Evolutionary conservation across 768 basidiomycete genomes (phyloP).

Genomic region (Kwoniella heveanensis): DNA sequence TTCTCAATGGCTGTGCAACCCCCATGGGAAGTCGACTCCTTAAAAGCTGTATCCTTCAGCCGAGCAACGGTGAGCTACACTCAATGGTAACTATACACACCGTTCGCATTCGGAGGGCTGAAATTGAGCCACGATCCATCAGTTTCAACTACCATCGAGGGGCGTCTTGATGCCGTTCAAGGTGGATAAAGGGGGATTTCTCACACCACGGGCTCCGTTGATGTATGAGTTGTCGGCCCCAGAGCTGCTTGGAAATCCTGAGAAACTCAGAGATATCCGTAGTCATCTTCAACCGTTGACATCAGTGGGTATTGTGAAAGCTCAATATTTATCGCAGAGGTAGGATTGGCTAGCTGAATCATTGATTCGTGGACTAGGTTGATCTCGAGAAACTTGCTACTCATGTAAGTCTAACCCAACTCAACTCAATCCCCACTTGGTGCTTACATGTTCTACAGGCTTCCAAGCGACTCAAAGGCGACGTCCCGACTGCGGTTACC

Average conservation of each 20-base stretch:
- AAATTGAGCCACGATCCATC: too few species aligned
- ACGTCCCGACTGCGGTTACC: not conserved
- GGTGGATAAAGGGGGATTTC: constrained; percentile 57
- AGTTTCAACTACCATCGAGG: constrained; percentile 63
- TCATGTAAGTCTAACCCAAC: constrained; percentile 37
- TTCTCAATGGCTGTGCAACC: constrained; percentile 75
- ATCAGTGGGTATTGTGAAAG: constrained; percentile 8
- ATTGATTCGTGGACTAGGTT: too few species aligned
- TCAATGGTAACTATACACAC: too few species aligned
- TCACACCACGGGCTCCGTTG: not conserved
- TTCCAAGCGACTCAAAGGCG: not conserved
- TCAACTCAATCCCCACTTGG: too few species aligned
- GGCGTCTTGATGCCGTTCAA: constrained; percentile 83
- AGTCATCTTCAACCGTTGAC: not conserved
- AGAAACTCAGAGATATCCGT: constrained; percentile 6
- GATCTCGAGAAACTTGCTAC: constrained; percentile 85
- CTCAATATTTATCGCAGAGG: too few species aligned
- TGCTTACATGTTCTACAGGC: too few species aligned
- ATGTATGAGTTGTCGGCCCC: not conserved
- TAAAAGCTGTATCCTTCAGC: constrained; percentile 77
- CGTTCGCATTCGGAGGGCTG: too few species aligned
- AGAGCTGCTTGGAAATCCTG: constrained; percentile 8
- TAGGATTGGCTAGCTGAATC: too few species aligned
- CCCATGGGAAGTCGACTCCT: constrained; percentile 85
- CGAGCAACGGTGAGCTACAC: constrained; percentile 65